Conservation (phyloP, 2,329 filamentous ascomycete species). For the Talaromyces atroroseus region DNA sequence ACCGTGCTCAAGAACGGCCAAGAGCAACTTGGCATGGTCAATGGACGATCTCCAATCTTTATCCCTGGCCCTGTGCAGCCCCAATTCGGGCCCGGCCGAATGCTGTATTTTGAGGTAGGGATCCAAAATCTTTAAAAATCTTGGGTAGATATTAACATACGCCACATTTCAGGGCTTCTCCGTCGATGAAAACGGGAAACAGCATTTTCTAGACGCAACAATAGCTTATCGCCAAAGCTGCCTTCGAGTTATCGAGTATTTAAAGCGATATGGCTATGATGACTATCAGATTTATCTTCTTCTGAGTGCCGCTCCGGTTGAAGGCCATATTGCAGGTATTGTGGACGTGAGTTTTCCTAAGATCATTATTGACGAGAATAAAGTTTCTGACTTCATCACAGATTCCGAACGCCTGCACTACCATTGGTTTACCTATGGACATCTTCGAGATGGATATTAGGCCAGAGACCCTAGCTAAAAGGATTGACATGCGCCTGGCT, state of each 20-base stretch:
- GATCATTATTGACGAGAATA: no score
- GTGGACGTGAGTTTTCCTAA: constrained; percentile 53
- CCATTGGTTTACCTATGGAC: constrained; percentile 81
- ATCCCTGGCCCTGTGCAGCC: constrained; percentile 82
- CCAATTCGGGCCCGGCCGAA: constrained; percentile 74
- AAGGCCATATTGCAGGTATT: constrained; percentile 82
- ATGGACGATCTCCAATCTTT: constrained; percentile 70
- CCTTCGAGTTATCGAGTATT: constrained; percentile 72
- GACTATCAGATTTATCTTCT: constrained; percentile 82
- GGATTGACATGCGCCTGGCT: constrained; percentile 36
- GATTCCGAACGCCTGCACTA: constrained; percentile 86
- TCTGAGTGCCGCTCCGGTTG: constrained; percentile 77
- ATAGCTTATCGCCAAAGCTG: constrained; percentile 81
- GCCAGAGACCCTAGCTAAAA: constrained; percentile 56
- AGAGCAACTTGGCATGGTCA: constrained; percentile 58
- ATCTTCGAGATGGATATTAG: constrained; percentile 93
- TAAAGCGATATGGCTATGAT: constrained; percentile 63
- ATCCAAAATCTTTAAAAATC: not conserved
- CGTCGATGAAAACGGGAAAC: constrained; percentile 81
- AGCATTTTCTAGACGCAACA: constrained; percentile 82
- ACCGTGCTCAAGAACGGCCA: constrained; percentile 79
- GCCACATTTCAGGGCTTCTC: constrained; percentile 59
- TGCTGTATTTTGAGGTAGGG: constrained; percentile 67
- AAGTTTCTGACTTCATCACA: not conserved
- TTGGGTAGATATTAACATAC: not conserved